Conservation (phyloP, 345 rosid genomes). For the Syzygium grande region DNA sequence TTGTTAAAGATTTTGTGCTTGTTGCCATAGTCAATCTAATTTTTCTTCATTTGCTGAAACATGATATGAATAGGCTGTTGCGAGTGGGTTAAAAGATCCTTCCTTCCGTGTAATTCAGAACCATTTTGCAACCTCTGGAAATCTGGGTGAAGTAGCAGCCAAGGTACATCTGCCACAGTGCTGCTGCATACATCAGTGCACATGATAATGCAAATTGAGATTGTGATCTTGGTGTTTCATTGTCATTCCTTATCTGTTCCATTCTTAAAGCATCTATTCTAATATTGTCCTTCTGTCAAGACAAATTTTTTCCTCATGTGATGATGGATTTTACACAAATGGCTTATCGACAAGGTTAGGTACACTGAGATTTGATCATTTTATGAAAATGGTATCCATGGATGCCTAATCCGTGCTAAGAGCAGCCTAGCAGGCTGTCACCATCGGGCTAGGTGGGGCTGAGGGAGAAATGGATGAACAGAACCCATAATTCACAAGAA, state of each 20-base stretch:
- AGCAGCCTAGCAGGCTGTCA: neutral
- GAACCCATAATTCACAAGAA: neutral
- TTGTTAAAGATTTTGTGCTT: neutral
- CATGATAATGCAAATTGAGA: neutral
- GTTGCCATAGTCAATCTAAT: neutral
- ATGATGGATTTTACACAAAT: neutral
- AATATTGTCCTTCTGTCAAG: neutral
- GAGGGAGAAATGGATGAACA: neutral
- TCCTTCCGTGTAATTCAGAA: conserved; percentile 89
- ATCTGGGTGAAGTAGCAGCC: conserved; percentile 93
- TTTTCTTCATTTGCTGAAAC: neutral
- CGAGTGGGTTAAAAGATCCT: conserved; percentile 93
- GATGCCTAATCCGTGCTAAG: neutral
- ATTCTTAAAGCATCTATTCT: neutral
- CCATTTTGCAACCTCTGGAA: conserved; percentile 82
- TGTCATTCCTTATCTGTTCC: neutral
- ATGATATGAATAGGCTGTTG: conserved; percentile 61
- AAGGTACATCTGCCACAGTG: conserved; percentile 40
- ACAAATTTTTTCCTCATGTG: neutral
- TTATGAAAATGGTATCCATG: neutral
- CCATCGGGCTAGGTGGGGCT: neutral
- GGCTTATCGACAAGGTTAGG: neutral
- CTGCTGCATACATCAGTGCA: neutral
- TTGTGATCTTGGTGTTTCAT: neutral
- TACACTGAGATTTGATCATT: neutral